Conservation (phyloP, 257 asterid genomes). For the Fraxinus pennsylvanica region DNA sequence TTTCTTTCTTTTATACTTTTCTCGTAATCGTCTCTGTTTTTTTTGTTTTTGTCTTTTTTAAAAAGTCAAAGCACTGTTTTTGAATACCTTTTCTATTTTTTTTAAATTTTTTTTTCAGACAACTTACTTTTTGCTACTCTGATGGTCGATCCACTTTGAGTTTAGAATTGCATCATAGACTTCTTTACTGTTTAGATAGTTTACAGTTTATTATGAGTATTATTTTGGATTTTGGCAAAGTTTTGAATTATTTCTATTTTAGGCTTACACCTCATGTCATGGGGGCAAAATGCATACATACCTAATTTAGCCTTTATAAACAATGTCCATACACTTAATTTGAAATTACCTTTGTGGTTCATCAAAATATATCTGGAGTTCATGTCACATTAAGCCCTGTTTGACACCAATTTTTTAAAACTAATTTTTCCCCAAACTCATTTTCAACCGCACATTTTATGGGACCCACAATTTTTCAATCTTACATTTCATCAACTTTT, state of each 20-base stretch:
- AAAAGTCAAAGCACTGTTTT: not conserved
- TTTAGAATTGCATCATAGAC: not conserved
- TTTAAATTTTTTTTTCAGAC: not conserved
- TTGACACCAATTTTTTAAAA: too few species aligned
- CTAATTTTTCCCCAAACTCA: too few species aligned
- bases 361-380: not conserved
- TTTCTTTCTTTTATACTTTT: not conserved
- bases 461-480: too few species aligned
- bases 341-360: not conserved
- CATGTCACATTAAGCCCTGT: not conserved
- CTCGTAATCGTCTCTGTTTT: not conserved
- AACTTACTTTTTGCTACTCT: not conserved
- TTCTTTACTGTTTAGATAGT: not conserved
- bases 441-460: too few species aligned
- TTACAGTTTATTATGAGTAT: not conserved
- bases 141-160: not conserved
- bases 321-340: not conserved
- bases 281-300: not conserved
- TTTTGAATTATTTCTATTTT: not conserved
- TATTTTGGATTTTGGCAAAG: not conserved
- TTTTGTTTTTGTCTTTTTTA: not conserved
- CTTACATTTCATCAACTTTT: too few species aligned
- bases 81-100: too few species aligned
- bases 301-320: not conserved
- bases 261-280: not conserved